Evolutionary conservation across 768 basidiomycete species (phyloP).

Genomic region (Peribolospora baueri): DNA sequence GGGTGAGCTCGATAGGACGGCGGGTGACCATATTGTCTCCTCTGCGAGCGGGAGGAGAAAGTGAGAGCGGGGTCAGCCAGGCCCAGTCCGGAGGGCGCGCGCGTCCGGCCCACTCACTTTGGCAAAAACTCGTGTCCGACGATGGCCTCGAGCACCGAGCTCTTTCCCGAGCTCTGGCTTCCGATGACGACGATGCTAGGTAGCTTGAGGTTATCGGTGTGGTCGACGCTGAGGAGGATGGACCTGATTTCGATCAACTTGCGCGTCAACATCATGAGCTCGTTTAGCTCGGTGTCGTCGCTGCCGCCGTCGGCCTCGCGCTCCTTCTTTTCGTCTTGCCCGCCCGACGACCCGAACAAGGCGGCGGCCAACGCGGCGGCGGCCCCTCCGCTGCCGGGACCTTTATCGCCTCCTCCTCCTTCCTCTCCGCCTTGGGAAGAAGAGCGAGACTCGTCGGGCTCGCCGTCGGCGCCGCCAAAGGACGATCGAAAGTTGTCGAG

Average conservation of each 20-base stretch:
- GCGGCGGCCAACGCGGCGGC: conserved; percentile 1
- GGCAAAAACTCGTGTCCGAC: conserved; percentile 96
- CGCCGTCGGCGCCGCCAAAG: not conserved
- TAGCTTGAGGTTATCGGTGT: conserved; percentile 75
- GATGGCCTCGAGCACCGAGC: conserved; percentile 85
- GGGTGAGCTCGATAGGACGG: conserved; percentile 87
- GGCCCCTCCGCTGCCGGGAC: conserved; percentile 13
- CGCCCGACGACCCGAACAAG: conserved; percentile 4
- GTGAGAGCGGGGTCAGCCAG: not conserved
- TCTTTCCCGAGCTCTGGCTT: conserved; percentile 95
- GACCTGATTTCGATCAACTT: conserved; percentile 89
- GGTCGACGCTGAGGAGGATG: conserved; percentile 87
- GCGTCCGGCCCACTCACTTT: conserved; percentile 39
- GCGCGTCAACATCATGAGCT: conserved; percentile 72
- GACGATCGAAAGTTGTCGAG: not conserved
- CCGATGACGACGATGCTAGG: conserved; percentile 97
- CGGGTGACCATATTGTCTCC: conserved; percentile 99
- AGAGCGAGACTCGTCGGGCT: not conserved
- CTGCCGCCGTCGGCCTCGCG: not conserved
- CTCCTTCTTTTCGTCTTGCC: conserved; percentile 18
- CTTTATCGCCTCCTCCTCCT: conserved; percentile 4
- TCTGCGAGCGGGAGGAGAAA: conserved; percentile 24
- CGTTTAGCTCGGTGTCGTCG: conserved; percentile 33
- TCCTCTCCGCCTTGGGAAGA: not conserved
- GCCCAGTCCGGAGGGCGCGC: not conserved